Evolutionary conservation across 108 stramenopile species (phyloP).

Genomic region (Skeletonema marinoi): DNA sequence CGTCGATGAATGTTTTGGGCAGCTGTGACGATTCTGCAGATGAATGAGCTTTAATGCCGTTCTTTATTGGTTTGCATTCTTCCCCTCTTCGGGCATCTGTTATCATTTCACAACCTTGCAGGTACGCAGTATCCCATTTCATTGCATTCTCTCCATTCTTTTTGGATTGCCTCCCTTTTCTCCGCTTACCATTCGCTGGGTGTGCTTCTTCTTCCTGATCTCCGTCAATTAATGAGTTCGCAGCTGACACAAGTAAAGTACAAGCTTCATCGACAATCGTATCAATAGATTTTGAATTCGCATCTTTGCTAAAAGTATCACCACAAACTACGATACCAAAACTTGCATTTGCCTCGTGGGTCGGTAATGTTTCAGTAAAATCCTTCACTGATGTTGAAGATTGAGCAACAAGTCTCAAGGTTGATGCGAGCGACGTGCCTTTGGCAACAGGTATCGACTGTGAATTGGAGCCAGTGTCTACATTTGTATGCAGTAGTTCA

Average conservation of each 20-base stretch:
- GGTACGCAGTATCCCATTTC: constrained; percentile 25
- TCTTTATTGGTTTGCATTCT: background rate
- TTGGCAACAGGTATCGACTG: background rate
- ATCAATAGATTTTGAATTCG: background rate
- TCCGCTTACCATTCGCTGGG: constrained; percentile 30
- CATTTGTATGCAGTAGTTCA: constrained; percentile 18
- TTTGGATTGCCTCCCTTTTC: background rate
- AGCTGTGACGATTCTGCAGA: constrained; percentile 7
- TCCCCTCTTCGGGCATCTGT: background rate
- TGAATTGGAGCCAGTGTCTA: background rate
- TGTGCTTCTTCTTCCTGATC: background rate
- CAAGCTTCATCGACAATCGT: constrained; percentile 3
- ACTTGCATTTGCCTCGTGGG: background rate
- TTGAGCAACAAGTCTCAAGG: constrained; percentile 37
- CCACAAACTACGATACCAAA: background rate
- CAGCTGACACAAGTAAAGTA: constrained; percentile 17
- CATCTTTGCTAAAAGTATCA: background rate
- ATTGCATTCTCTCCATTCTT: constrained; percentile 1
- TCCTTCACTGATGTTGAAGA: constrained; percentile 3
- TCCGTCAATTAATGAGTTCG: constrained; percentile 17
- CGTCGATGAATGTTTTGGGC: constrained; percentile 32
- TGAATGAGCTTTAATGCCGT: constrained; percentile 23
- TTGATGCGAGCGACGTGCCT: constrained; percentile 29
- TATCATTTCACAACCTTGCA: constrained; percentile 16
- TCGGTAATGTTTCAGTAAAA: background rate